Percentiles rank a stretch among this genome's conserved stretches.
phyloP scores from a whole-genome alignment of 1,139 yeast genomes.

The Barnettozyma hawaiiensis region DNA sequence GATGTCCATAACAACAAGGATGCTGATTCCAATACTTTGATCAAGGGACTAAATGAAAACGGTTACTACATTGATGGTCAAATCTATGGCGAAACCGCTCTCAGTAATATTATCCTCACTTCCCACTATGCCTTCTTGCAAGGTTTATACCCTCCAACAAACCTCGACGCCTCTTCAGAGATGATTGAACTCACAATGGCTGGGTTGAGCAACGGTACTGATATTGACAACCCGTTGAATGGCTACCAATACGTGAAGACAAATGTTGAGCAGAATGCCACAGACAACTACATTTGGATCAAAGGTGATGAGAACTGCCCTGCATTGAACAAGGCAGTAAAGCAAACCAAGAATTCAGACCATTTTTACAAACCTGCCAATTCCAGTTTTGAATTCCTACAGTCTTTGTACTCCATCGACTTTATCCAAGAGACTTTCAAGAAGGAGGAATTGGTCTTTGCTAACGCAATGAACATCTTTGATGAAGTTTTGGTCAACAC shows the following conservation, averaged over 20 bases:
- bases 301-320: conserved; percentile 40
- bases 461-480: conserved; percentile 34
- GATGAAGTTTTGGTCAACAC: conserved; percentile 36
- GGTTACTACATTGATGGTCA: conserved; percentile 25
- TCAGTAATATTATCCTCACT: conserved; percentile 4
- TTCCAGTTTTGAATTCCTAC: conserved; percentile 34
- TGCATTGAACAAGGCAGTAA: conserved; percentile 28
- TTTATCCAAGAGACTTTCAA: conserved; percentile 22
- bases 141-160: conserved; percentile 40
- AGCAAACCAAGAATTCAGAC: conserved; percentile 26
- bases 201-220: conserved; percentile 34
- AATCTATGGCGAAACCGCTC: conserved; percentile 29
- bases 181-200: conserved; percentile 25
- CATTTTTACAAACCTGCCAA: conserved; percentile 22
- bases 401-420: conserved; percentile 26
- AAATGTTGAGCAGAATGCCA: conserved; percentile 31
- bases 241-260: conserved; percentile 41
- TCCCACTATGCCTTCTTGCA: conserved; percentile 33
- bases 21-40: conserved; percentile 20
- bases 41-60: conserved; percentile 27
- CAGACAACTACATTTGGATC: conserved; percentile 35
- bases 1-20: conserved; percentile 18
- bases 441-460: conserved; percentile 30
- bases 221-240: conserved; percentile 31
- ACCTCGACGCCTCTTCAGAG: conserved; percentile 24